Evolutionary conservation across 2,329 filamentous ascomycete genomes (phyloP).

Genomic region (Pyricularia grisea): DNA sequence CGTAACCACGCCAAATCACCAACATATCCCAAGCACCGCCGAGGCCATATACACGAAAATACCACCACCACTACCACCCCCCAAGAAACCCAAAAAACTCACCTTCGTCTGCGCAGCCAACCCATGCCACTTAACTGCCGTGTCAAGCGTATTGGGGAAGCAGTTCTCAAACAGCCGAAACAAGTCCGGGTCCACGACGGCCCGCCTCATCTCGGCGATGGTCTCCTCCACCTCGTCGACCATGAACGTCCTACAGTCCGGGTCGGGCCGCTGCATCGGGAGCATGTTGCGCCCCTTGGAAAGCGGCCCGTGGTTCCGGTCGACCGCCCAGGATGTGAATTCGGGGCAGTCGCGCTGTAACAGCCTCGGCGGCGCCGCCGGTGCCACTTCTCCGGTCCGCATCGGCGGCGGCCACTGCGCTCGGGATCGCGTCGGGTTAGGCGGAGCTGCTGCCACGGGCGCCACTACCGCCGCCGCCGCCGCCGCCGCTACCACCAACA

Average conservation of each 20-base stretch:
- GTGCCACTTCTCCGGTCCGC: neutral
- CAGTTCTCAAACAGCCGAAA: slow-evolving; percentile 70
- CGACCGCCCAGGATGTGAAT: neutral
- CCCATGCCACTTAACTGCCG: slow-evolving; percentile 10
- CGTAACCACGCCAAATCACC: neutral
- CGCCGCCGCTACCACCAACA: neutral
- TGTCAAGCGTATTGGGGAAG: slow-evolving; percentile 57
- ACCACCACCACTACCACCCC: too few species aligned
- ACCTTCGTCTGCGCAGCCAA: slow-evolving; percentile 50
- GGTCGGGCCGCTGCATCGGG: slow-evolving; percentile 40
- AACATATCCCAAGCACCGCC: too few species aligned
- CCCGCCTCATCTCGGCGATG: slow-evolving; percentile 32
- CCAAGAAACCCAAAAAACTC: slow-evolving; percentile 17
- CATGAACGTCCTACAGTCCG: slow-evolving; percentile 63
- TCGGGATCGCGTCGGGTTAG: neutral
- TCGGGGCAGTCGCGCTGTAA: neutral
- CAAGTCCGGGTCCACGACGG: slow-evolving; percentile 41
- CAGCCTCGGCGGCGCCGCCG: neutral
- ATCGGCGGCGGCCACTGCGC: neutral
- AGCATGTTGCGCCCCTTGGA: neutral
- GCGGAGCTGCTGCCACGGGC: neutral
- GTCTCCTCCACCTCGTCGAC: slow-evolving; percentile 61
- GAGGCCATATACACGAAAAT: too few species aligned
- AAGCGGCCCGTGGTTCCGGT: neutral
- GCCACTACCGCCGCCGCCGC: neutral